Base-by-base conservation (phyloP, 1,284 basidiomycete species). In the Heterobasidion annosum region DNA sequence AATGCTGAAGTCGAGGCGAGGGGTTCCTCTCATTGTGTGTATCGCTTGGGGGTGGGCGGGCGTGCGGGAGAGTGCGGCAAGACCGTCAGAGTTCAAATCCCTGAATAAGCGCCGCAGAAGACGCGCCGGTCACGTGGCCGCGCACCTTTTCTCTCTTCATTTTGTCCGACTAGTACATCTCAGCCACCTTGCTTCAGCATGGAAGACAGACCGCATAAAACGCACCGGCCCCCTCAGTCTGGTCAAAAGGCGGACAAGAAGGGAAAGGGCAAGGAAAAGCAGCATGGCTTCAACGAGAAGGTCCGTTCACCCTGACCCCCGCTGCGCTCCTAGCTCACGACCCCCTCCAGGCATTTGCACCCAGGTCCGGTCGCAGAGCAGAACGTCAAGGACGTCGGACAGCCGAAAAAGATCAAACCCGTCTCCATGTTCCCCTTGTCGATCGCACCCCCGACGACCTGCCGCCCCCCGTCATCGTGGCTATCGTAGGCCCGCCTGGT, bases 401-500 rank as follows among this genome's bases (percentile, higher is more conserved):
- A 56, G 94, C 87, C 34, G 97, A 99, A 66, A 83, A 87, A 56
- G 93, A 98, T 66, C 96, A 99, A 70, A 92, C 92, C 10, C 80
- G 94, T 42, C 79, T 98, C 1, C 97, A 99, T 71, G 97, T 99
- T 1, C 97, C 97, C 4, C 81, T 98, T 35, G 91, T 98, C 51
- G 89, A 98, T 67, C 82, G 97, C 56, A 98, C 94, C 8, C 93
- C 95, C 2, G 90, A 93, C 53, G 90, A 93, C 58, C 80, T 88
- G 51, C 93, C 96, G 1, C 96, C 97, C 12, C 97, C 97, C 1
- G 85, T 98, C 62, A 85, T 99, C 56, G 85, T 99, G 45, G 96
- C 95, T n/a, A 82, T 99, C 52, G 95, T 98, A 50, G 97, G 97
- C 0, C 96, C 97, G 13, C 89, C 95, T 7, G 97, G 97, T 16